Conservation (phyloP, 495 filamentous ascomycete species). For the Lentithecium fluviatile region DNA sequence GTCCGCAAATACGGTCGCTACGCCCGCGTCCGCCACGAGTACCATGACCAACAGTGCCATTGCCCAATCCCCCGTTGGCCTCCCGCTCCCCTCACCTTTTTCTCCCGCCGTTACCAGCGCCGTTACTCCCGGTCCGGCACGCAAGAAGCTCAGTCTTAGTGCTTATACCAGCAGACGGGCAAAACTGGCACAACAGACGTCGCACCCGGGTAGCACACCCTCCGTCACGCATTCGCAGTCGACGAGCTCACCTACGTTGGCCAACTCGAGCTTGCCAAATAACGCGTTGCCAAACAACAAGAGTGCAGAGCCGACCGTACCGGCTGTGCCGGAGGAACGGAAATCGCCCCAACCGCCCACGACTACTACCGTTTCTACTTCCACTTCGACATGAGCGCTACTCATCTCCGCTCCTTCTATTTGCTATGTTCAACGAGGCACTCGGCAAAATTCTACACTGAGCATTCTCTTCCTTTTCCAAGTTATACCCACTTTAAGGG, state of each 20-base stretch:
- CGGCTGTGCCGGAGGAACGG: slow-evolving; percentile 12
- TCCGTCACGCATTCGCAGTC: background rate
- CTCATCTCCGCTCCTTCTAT: slow-evolving; percentile 2
- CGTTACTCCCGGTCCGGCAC: slow-evolving; percentile 59
- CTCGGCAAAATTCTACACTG: slow-evolving; percentile 1
- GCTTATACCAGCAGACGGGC: slow-evolving; percentile 63
- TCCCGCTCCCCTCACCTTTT: slow-evolving; percentile 42
- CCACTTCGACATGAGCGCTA: slow-evolving; percentile 1
- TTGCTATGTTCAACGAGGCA: slow-evolving; percentile 4
- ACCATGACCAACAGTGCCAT: slow-evolving; percentile 33
- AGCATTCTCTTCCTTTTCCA: background rate
- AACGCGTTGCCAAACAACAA: slow-evolving; percentile 14
- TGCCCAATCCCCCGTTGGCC: slow-evolving; percentile 56
- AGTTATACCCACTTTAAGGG: background rate
- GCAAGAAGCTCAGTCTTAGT: slow-evolving; percentile 72
- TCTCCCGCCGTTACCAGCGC: slow-evolving; percentile 45
- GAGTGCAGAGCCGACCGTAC: slow-evolving; percentile 2
- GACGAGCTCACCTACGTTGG: slow-evolving; percentile 21
- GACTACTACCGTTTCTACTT: background rate
- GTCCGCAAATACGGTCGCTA: slow-evolving; percentile 48
- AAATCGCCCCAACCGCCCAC: background rate
- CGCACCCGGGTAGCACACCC: background rate
- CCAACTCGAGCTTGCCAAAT: slow-evolving; percentile 15
- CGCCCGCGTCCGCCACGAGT: slow-evolving; percentile 27
- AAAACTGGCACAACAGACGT: slow-evolving; percentile 23